Evolutionary conservation across 2,329 filamentous ascomycete genomes (phyloP).

Genomic region (Pestalotiopsis sp.): DNA sequence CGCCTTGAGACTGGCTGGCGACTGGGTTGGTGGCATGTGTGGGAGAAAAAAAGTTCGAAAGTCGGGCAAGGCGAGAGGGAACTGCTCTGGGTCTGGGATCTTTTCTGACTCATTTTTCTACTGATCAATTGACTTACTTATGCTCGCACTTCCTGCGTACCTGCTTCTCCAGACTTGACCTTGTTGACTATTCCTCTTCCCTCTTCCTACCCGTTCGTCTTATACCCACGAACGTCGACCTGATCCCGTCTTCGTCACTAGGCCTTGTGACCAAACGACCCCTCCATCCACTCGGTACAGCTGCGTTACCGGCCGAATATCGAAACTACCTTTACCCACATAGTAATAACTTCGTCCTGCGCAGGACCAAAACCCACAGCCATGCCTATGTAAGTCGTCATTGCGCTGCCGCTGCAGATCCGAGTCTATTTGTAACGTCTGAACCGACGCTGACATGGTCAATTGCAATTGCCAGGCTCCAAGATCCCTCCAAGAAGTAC

Average conservation of each 20-base stretch:
- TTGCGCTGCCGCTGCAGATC: not conserved
- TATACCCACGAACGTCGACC: not conserved
- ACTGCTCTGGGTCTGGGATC: not conserved
- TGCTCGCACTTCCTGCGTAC: not conserved
- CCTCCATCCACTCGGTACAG: constrained; percentile 3
- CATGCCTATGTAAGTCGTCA: constrained; percentile 7
- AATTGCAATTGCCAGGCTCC: constrained; percentile 55
- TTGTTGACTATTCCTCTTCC: not conserved
- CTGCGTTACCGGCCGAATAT: constrained; percentile 1
- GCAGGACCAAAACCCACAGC: not conserved
- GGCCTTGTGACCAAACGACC: not conserved
- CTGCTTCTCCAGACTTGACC: not conserved
- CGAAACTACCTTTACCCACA: not conserved
- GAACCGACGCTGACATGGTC: not conserved
- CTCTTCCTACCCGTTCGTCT: not conserved
- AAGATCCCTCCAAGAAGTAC: constrained; percentile 79
- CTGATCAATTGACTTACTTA: constrained; percentile 1
- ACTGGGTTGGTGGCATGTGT: not conserved
- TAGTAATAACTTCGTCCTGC: not conserved
- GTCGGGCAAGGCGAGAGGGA: constrained; percentile 4
- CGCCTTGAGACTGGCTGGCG: not conserved
- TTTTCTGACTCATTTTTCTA: constrained; percentile 5
- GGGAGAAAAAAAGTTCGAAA: constrained; percentile 5
- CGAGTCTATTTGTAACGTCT: not conserved
- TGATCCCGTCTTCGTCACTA: not conserved